These are phyloP conservation scores for Sugiyamaella chiloensis DNA, from an alignment of 805 yeast species.

Conservation along the genomic window DNA sequence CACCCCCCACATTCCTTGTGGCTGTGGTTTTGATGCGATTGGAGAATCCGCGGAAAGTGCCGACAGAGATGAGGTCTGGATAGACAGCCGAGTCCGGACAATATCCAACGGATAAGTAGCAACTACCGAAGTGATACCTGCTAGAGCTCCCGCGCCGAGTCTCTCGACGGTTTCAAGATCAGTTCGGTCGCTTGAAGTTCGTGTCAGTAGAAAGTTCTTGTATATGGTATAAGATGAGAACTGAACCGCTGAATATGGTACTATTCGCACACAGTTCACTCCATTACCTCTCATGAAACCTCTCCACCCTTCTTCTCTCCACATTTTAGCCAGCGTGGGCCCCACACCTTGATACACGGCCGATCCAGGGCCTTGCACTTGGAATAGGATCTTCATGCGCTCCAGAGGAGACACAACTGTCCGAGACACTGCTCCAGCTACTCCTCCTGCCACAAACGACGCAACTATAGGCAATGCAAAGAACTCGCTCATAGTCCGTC, in stretches of 20 bases:
- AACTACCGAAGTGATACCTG: constrained; percentile 75
- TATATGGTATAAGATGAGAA: constrained; percentile 71
- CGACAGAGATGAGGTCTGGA: constrained; percentile 72
- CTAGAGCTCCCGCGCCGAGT: constrained; percentile 71
- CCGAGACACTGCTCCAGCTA: constrained; percentile 92
- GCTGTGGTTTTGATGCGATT: constrained; percentile 36
- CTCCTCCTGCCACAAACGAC: constrained; percentile 91
- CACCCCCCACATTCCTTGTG: constrained; percentile 70
- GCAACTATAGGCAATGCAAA: constrained; percentile 43
- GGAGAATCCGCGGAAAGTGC: constrained; percentile 6
- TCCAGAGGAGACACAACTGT: constrained; percentile 95
- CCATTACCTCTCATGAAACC: constrained; percentile 92
- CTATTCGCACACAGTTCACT: constrained; percentile 80
- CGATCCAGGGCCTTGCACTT: constrained; percentile 67
- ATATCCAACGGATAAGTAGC: constrained; percentile 91
- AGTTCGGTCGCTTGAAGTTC: background rate
- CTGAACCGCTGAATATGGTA: constrained; percentile 94
- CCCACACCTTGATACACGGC: constrained; percentile 61
- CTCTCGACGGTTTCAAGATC: constrained; percentile 56
- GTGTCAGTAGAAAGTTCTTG: constrained; percentile 42
- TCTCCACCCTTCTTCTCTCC: constrained; percentile 84
- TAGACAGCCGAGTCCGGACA: constrained; percentile 82
- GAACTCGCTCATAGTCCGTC: constrained; percentile 10
- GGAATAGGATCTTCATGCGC: constrained; percentile 86
- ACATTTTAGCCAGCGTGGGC: constrained; percentile 72